Conservation (phyloP, 192 early-diverging fungal species). For the Gaertneriomyces sp. region DNA sequence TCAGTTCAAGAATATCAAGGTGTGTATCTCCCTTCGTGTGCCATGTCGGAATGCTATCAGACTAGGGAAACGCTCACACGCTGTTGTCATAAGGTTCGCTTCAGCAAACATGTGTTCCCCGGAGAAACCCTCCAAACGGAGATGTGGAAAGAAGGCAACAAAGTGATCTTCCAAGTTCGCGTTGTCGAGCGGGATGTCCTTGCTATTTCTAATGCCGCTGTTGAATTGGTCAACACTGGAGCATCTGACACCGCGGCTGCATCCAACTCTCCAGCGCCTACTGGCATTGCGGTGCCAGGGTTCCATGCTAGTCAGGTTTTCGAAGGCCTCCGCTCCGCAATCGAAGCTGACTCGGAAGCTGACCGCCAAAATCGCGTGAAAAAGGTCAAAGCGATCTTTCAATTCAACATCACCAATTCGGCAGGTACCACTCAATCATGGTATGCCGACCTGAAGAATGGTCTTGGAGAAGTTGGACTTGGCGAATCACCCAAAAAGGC, state of each 20-base stretch:
- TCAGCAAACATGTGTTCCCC: conserved; percentile 85
- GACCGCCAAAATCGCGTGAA: conserved; percentile 63
- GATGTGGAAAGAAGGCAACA: conserved; percentile 89
- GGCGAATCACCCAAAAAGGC: conserved; percentile 61
- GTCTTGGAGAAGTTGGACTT: conserved; percentile 55
- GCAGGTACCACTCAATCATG: conserved; percentile 69
- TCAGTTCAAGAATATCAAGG: conserved; percentile 79
- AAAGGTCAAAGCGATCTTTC: conserved; percentile 82
- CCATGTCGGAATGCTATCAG: conserved; percentile 25
- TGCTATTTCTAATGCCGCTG: conserved; percentile 88
- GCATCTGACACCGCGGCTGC: conserved; percentile 28
- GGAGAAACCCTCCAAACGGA: conserved; percentile 97
- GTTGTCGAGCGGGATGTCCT: conserved; percentile 90
- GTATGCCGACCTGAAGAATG: conserved; percentile 83
- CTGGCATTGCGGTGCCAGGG: conserved; percentile 56
- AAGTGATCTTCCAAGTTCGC: conserved; percentile 90
- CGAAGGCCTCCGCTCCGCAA: conserved; percentile 55
- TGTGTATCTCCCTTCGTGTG: conserved; percentile 30
- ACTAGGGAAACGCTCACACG: not conserved
- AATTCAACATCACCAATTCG: conserved; percentile 78
- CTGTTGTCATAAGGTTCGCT: conserved; percentile 43
- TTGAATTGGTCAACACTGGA: conserved; percentile 63
- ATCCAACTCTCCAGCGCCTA: conserved; percentile 30
- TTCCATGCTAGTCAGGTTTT: conserved; percentile 78
- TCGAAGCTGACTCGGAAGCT: conserved; percentile 55